These are phyloP conservation scores for Aleurites moluccanus DNA, from an alignment of 441 rosid species.

Conservation along the genomic window DNA sequence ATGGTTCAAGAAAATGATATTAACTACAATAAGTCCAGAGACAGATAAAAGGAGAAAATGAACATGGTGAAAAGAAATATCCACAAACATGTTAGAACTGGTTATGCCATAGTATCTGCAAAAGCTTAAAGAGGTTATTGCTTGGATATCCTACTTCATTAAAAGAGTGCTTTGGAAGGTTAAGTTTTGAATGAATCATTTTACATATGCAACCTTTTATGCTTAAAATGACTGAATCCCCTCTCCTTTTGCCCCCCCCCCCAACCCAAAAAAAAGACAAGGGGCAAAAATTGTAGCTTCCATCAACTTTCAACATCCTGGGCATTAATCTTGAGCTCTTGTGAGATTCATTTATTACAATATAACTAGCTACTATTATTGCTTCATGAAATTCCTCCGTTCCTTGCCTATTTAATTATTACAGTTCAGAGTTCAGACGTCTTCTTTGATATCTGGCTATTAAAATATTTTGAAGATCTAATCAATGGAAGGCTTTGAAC, in stretches of 20 bases:
- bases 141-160: not conserved
- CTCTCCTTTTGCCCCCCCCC: too few relatives aligned
- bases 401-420: not conserved
- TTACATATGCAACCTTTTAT: not conserved
- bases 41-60: not conserved
- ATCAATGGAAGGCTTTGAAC: constrained; percentile 1
- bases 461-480: not conserved
- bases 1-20: not conserved
- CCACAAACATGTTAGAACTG: not conserved
- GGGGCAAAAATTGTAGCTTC: too few relatives aligned
- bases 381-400: not conserved
- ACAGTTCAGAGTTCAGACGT: not conserved
- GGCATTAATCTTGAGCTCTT: not conserved
- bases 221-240: not conserved
- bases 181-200: not conserved
- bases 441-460: not conserved
- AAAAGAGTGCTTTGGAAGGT: not conserved
- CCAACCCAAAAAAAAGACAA: not conserved
- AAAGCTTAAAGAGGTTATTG: not conserved
- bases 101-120: not conserved
- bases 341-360: too few relatives aligned
- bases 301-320: not conserved
- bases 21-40: not conserved
- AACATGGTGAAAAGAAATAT: too few relatives aligned
- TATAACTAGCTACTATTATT: not conserved